phyloP scores from a whole-genome alignment of 2,329 filamentous ascomycete species.

The Zymoseptoria ardabiliae region DNA sequence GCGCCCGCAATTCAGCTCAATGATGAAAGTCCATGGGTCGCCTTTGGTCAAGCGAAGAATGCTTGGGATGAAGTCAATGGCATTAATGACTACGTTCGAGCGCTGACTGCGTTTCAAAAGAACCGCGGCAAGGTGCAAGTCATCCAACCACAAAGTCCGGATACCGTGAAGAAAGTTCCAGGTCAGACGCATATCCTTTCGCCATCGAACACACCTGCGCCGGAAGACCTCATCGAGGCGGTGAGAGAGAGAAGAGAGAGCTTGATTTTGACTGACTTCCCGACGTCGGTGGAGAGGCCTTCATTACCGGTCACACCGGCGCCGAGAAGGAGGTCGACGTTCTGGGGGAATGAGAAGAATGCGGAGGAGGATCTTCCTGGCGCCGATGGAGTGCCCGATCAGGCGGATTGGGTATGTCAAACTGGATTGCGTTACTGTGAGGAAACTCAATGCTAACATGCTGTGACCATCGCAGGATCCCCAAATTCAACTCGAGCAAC shows the following conservation, averaged over 20 bases:
- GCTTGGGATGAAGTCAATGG: constrained; percentile 90
- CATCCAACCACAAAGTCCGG: constrained; percentile 10
- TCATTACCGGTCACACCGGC: constrained; percentile 88
- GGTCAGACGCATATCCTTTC: constrained; percentile 18
- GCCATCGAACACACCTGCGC: constrained; percentile 18
- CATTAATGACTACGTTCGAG: constrained; percentile 80
- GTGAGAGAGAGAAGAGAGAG: constrained; percentile 41
- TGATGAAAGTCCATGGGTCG: constrained; percentile 59
- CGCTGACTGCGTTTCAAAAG: constrained; percentile 56
- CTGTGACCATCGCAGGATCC: constrained; percentile 35
- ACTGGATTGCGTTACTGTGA: constrained; percentile 11
- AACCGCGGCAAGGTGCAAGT: constrained; percentile 39
- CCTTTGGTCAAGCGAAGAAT: constrained; percentile 61
- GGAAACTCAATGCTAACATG: neutral
- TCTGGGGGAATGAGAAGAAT: constrained; percentile 57
- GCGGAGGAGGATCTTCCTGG: constrained; percentile 56
- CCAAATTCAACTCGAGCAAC: constrained; percentile 38
- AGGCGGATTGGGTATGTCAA: constrained; percentile 90
- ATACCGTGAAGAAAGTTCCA: neutral
- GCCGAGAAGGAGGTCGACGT: constrained; percentile 61
- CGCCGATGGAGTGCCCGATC: constrained; percentile 76
- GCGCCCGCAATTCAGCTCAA: constrained; percentile 44
- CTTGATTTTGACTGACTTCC: constrained; percentile 78
- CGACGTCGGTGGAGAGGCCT: constrained; percentile 70
- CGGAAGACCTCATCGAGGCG: constrained; percentile 23